Base-by-base conservation (phyloP, 2,329 filamentous ascomycete species). In the Fusarium oxysporum region DNA sequence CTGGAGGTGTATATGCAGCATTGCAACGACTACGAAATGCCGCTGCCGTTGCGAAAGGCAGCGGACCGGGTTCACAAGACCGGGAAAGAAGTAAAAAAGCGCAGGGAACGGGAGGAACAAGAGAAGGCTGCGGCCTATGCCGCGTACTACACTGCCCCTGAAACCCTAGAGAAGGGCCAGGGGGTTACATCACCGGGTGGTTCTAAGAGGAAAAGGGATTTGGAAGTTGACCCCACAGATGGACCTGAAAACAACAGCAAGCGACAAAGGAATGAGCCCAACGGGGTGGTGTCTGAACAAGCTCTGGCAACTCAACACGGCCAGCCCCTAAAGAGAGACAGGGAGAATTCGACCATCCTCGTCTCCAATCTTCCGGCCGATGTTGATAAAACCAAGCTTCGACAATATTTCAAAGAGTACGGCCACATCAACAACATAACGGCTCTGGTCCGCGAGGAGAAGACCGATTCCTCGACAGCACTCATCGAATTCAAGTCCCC, bases 391-490 rank as follows among this genome's bases (percentile, higher is more conserved):
- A 91, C 89, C 17, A 92, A 92, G 76, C 83, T 98, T 19, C 90
- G 92, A 63, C 93, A 97, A 80, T 98, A 97, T 80, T 98, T 99
- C 84, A 92, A 92, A 78, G 94, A 95, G 70, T 97, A 95, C 76
- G 96, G 96, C 17, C 91, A 91, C 44, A 92, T 98, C 78, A 93
- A 94, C 76, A 92, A 91, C 70, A 85, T 98, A 37, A 92, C 90
- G 48, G 85, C 96, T 57, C 70, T 83, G 33, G 85, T 93, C 37
- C 85, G 85, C 38, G 91, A 94, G 47, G 82, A 87, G 5, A 86
- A 90, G 51, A 85, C 85, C n/a, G 83, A 88, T 50, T 89, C 90
- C 4, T 84, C 90, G 19, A 91, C 91, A 8, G 94, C 94, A 4
- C 85, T 96, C 50, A 90, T 99, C 55, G 96, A 99, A 80, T 98